Evolutionary conservation across 257 asterid genomes (phyloP).

Genomic region (Jasminum sambac): DNA sequence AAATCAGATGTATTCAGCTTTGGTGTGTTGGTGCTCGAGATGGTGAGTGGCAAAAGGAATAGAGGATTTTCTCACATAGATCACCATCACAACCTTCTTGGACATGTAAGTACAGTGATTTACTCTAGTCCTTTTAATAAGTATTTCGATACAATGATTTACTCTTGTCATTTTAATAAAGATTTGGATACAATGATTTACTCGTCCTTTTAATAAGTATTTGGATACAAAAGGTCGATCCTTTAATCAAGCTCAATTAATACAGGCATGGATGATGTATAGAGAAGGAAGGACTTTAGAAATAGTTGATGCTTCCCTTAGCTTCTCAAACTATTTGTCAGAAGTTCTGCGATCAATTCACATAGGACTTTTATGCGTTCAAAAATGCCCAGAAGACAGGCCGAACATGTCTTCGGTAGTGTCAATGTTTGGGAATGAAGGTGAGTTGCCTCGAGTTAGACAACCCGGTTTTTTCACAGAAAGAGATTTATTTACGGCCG

Average conservation of each 20-base stretch:
- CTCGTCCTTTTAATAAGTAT: not conserved
- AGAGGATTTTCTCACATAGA: too few relatives aligned
- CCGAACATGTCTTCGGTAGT: slow-evolving; percentile 32
- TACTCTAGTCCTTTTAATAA: too few relatives aligned
- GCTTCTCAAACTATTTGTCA: not conserved
- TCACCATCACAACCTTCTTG: too few relatives aligned
- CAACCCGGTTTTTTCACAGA: slow-evolving; percentile 38
- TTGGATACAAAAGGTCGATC: not conserved
- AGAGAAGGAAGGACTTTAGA: not conserved
- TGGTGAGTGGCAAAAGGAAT: too few relatives aligned
- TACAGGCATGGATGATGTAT: slow-evolving; percentile 12
- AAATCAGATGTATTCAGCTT: too few relatives aligned
- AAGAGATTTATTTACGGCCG: not conserved
- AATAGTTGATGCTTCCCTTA: not conserved
- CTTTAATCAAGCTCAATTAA: too few relatives aligned
- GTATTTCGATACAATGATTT: not conserved
- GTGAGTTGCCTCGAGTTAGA: slow-evolving; percentile 26
- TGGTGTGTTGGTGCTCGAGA: too few relatives aligned
- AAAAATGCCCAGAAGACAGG: slow-evolving; percentile 12
- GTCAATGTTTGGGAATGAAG: slow-evolving; percentile 29
- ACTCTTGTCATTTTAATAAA: too few relatives aligned
- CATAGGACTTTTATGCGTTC: slow-evolving; percentile 2
- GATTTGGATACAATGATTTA: too few relatives aligned
- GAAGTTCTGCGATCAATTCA: slow-evolving; percentile 8
- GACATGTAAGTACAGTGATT: too few relatives aligned